These are phyloP conservation scores for Bimuria novae-zelandiae DNA, from an alignment of 2,329 filamentous ascomycete species.

Conservation along the genomic window DNA sequence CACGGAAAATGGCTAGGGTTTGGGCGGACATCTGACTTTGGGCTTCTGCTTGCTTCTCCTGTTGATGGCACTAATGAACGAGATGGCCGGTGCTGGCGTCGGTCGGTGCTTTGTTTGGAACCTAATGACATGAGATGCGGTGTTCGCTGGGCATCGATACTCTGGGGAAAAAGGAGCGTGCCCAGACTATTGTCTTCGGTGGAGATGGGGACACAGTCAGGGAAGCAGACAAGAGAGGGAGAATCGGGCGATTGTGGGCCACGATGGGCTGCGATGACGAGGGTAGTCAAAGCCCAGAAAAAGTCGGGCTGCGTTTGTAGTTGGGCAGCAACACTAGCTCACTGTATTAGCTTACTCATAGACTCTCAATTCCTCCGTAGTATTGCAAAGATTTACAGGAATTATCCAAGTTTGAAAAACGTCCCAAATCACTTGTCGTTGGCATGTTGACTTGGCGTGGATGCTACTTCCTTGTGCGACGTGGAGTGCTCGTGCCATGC, in stretches of 20 bases:
- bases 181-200: slow-evolving; percentile 15
- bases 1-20: slow-evolving; percentile 18
- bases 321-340: slow-evolving; percentile 18
- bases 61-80: slow-evolving; percentile 28
- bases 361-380: slow-evolving; percentile 4
- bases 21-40: slow-evolving; percentile 18
- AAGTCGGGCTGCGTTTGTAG: slow-evolving; percentile 8
- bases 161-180: neutral
- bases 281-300: neutral
- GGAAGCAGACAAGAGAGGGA: slow-evolving; percentile 14
- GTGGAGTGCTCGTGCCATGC: slow-evolving; percentile 7
- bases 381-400: slow-evolving; percentile 8
- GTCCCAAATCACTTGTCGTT: neutral
- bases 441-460: neutral
- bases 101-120: slow-evolving; percentile 24
- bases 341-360: slow-evolving; percentile 10
- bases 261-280: slow-evolving; percentile 20
- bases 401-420: neutral
- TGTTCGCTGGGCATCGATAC: slow-evolving; percentile 7
- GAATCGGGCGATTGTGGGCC: slow-evolving; percentile 8
- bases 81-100: slow-evolving; percentile 38
- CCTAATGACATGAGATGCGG: slow-evolving; percentile 30
- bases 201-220: slow-evolving; percentile 16
- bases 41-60: slow-evolving; percentile 33
- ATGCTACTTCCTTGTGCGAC: slow-evolving; percentile 7